Percentiles rank a stretch among this genome's conserved stretches.
Conservation (phyloP, 306 rosid genomes). For the Fragaria ananassa region DNA sequence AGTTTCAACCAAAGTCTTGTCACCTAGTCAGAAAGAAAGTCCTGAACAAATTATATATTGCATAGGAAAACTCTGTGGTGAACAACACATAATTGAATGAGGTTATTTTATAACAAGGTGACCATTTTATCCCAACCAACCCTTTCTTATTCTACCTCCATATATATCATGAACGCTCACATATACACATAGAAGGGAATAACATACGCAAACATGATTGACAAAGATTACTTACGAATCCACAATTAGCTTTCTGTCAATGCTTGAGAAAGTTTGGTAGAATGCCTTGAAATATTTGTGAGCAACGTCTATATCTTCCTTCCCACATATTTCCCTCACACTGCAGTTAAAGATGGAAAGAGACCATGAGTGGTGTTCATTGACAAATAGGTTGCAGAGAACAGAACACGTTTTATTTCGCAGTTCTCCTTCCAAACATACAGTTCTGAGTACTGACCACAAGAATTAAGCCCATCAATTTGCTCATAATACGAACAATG, state of each 20-base stretch:
- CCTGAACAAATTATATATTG: no score
- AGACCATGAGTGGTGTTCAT: neutral
- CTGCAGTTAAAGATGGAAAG: conserved; percentile 41
- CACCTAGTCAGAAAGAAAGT: no score
- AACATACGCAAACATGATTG: neutral
- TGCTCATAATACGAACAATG: neutral
- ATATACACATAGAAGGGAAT: neutral
- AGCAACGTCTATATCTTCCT: conserved; percentile 83
- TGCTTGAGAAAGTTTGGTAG: conserved; percentile 66
- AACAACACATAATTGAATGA: neutral
- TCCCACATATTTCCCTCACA: conserved; percentile 89
- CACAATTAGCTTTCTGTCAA: conserved; percentile 63
- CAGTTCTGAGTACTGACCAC: neutral
- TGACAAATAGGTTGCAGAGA: neutral
- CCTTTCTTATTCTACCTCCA: neutral
- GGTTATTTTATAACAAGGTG: neutral
- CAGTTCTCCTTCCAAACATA: neutral
- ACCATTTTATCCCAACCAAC: neutral
- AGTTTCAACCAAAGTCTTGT: no score
- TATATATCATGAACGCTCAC: neutral
- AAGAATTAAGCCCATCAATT: neutral
- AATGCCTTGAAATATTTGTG: conserved; percentile 90
- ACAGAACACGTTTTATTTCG: neutral
- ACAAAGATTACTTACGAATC: conserved; percentile 43
- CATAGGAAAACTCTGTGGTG: neutral